Percentiles rank a stretch among this genome's conserved stretches.
Conservation (phyloP, 1,139 yeast genomes). For the Pichia sp. region DNA sequence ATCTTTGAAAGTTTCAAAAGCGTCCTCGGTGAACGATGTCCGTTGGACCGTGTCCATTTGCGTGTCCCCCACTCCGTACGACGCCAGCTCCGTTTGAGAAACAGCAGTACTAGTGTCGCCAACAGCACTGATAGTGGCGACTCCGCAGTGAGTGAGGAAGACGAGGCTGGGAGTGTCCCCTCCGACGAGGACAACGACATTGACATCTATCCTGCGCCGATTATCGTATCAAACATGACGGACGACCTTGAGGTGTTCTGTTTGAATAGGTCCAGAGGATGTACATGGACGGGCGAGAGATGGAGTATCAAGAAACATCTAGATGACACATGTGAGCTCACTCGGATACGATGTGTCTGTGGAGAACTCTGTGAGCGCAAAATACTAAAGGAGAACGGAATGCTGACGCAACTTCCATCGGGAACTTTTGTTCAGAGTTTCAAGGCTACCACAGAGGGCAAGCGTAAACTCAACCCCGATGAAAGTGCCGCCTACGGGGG, state of each 20-base stretch:
- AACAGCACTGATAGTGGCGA: background rate
- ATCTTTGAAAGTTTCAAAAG: constrained; percentile 44
- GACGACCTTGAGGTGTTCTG: constrained; percentile 61
- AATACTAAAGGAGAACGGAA: constrained; percentile 11
- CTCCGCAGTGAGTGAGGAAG: constrained; percentile 3
- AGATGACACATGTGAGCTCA: constrained; percentile 45
- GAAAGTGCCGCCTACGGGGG: constrained; percentile 12
- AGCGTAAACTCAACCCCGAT: too few relatives aligned
- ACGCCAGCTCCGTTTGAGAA: constrained; percentile 7
- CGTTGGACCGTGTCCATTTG: constrained; percentile 58
- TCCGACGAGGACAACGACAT: constrained; percentile 23
- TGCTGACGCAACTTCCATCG: constrained; percentile 2
- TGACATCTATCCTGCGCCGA: constrained; percentile 57
- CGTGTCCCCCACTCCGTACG: constrained; percentile 2
- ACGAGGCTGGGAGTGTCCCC: constrained; percentile 25
- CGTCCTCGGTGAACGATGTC: constrained; percentile 46
- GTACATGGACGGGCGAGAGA: constrained; percentile 54
- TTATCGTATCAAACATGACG: constrained; percentile 54
- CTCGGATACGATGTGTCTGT: constrained; percentile 44
- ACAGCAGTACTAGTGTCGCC: constrained; percentile 5
- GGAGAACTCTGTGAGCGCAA: constrained; percentile 23
- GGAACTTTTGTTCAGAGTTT: background rate
- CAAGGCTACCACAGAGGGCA: background rate
- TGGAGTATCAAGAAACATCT: constrained; percentile 60
- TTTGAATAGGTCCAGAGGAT: constrained; percentile 51